phyloP scores from a whole-genome alignment of 371 early-diverging fungal species.

The Mortierella sp. region DNA sequence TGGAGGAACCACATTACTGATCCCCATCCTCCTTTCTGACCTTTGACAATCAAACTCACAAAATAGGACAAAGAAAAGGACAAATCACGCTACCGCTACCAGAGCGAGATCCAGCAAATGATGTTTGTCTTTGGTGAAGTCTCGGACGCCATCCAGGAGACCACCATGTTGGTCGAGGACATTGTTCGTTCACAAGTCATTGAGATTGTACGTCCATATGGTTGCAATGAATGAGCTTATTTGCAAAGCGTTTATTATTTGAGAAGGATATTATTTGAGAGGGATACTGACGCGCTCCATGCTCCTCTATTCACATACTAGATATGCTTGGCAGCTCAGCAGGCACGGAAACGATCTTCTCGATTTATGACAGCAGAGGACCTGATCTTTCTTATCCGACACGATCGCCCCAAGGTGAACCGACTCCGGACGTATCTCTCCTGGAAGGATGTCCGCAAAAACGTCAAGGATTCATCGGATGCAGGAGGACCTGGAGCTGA shows the following conservation, averaged over 20 bases:
- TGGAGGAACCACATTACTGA: not conserved
- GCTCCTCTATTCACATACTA: conserved; percentile 41
- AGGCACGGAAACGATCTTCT: conserved; percentile 87
- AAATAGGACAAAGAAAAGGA: conserved; percentile 44
- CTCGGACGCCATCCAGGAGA: conserved; percentile 89
- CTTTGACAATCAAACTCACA: not conserved
- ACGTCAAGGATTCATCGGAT: conserved; percentile 79
- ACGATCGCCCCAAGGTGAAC: conserved; percentile 94
- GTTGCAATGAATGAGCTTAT: not conserved
- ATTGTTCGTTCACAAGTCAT: conserved; percentile 96
- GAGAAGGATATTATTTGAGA: not conserved
- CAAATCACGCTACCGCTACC: conserved; percentile 67
- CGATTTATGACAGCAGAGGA: conserved; percentile 93
- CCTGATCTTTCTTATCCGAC: conserved; percentile 96
- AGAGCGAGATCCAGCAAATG: conserved; percentile 94
- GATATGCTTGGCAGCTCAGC: conserved; percentile 89
- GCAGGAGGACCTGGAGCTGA: conserved; percentile 65
- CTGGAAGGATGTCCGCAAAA: conserved; percentile 97
- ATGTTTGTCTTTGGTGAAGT: conserved; percentile 99
- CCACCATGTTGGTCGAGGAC: conserved; percentile 91
- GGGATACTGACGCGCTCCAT: not conserved
- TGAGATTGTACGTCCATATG: conserved; percentile 81
- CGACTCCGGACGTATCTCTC: conserved; percentile 91
- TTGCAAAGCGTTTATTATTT: not conserved
- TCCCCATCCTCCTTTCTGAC: not conserved